Conservation (phyloP, 345 rosid genomes). For the Garcia nutans region DNA sequence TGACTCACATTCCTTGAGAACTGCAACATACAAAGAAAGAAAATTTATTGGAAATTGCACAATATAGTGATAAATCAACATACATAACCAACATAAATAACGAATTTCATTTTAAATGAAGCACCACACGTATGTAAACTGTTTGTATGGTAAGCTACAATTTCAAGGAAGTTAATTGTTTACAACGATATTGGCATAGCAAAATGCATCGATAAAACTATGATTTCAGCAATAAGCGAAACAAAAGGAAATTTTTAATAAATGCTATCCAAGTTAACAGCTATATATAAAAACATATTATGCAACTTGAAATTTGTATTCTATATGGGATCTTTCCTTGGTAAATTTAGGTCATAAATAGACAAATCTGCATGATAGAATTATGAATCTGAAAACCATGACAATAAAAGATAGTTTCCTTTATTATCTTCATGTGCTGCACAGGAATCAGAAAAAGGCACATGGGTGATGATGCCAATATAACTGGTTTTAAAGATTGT, state of each 20-base stretch:
- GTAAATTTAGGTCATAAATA: not conserved
- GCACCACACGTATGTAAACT: not conserved
- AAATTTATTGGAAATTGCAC: not conserved
- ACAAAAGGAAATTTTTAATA: no score
- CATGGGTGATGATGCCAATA: not conserved
- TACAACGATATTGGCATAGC: not conserved
- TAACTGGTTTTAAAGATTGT: not conserved
- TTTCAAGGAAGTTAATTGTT: not conserved
- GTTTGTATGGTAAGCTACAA: not conserved
- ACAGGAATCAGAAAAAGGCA: no score
- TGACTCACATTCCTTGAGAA: conserved; percentile 96
- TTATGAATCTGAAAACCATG: not conserved
- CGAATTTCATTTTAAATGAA: not conserved
- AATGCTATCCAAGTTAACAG: no score
- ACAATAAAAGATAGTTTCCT: not conserved
- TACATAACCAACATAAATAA: no score
- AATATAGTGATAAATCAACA: not conserved
- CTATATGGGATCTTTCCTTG: not conserved
- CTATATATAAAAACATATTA: no score
- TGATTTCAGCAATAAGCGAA: no score
- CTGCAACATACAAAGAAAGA: conserved; percentile 35
- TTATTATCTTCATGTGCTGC: no score
- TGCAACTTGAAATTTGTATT: not conserved
- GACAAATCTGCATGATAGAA: not conserved
- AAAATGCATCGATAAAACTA: not conserved